Conservation (phyloP, 129 eudicot genomes). For the Glebionis coronaria region DNA sequence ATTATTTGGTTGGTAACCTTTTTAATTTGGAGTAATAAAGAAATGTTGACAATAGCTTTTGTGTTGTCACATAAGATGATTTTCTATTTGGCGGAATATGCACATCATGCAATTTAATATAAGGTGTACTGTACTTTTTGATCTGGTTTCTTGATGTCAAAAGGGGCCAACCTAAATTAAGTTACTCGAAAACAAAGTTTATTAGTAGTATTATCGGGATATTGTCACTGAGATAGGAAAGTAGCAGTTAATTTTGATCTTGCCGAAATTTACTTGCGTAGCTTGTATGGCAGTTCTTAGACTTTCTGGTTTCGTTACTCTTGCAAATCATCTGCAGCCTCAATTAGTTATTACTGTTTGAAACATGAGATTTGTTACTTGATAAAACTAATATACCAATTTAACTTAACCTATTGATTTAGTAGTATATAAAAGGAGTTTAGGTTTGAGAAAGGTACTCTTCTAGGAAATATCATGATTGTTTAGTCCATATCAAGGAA, state of each 20-base stretch:
- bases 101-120: background rate
- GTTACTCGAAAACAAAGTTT: background rate
- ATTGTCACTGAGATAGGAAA: too few species aligned
- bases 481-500: slow-evolving; percentile 17
- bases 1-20: background rate
- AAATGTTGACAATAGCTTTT: background rate
- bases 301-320: background rate
- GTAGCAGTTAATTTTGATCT: too few species aligned
- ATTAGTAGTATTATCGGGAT: too few species aligned
- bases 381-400: background rate
- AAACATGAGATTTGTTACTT: background rate
- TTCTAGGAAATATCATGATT: slow-evolving; percentile 3
- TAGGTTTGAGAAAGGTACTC: background rate
- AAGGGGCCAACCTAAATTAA: background rate
- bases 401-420: too few species aligned
- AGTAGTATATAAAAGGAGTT: background rate
- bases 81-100: background rate
- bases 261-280: too few species aligned
- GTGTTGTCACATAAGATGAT: background rate
- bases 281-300: background rate
- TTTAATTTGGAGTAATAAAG: background rate
- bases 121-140: background rate
- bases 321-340: background rate
- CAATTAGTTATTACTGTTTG: background rate
- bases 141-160: background rate